A percentile compares a stretch with the other conserved stretches of the same genome.
phyloP scores from a whole-genome alignment of 306 rosid genomes.

The Trifolium subterraneum region DNA sequence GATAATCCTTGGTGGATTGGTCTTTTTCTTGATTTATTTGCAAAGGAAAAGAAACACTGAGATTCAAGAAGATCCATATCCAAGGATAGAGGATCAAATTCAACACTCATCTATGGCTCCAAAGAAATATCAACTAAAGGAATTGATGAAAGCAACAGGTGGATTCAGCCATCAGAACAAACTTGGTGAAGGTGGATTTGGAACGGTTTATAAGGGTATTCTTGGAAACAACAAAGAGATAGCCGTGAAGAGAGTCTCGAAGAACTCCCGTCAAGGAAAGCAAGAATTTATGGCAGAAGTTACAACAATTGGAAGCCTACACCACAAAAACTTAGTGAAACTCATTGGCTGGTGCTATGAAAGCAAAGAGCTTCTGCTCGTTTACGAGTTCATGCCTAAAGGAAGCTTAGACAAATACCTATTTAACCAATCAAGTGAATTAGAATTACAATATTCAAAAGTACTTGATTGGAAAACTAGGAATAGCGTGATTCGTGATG shows the following conservation, averaged over 20 bases:
- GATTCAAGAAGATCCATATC: constrained; percentile 49
- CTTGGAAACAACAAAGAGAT: constrained; percentile 53
- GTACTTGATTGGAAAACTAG: constrained; percentile 61
- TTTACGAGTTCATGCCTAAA: constrained; percentile 83
- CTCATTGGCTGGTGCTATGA: constrained; percentile 89
- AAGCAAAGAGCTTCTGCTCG: constrained; percentile 68
- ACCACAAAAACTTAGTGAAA: constrained; percentile 77
- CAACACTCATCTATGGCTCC: constrained; percentile 60
- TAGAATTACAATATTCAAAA: not conserved
- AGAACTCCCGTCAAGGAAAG: constrained; percentile 76
- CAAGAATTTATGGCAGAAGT: constrained; percentile 85
- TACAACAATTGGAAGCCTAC: constrained; percentile 78
- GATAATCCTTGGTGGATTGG: constrained; percentile 37
- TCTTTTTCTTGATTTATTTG: constrained; percentile 19
- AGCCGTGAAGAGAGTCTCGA: constrained; percentile 74
- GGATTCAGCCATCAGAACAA: constrained; percentile 64
- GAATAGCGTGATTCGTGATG: constrained; percentile 57
- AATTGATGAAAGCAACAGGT: constrained; percentile 62
- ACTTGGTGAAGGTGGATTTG: constrained; percentile 87
- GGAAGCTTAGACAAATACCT: constrained; percentile 75
- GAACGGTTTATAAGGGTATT: constrained; percentile 72
- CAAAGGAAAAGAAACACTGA: constrained; percentile 21
- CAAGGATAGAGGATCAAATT: constrained; percentile 66
- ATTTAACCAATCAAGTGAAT: constrained; percentile 24
- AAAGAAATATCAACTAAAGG: constrained; percentile 52